Conservation (phyloP, 768 basidiomycete species). For the Tricholoma flavovirens region DNA sequence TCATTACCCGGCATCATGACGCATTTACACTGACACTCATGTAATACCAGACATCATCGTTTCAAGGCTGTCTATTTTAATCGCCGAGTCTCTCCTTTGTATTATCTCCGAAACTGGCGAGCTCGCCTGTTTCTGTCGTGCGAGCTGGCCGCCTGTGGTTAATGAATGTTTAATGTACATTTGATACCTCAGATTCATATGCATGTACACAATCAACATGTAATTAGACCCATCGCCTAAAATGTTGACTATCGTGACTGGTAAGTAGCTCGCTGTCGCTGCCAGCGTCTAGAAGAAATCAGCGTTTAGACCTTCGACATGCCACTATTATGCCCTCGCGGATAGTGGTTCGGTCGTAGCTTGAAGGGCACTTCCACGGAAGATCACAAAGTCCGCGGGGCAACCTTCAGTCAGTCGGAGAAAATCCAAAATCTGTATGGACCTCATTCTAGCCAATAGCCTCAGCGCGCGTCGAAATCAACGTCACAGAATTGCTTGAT, state of each 20-base stretch:
- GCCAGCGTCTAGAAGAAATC: conserved; percentile 25
- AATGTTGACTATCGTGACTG: background rate
- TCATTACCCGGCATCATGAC: background rate
- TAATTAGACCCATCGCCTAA: background rate
- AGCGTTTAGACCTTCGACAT: conserved; percentile 26
- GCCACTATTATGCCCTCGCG: conserved; percentile 40
- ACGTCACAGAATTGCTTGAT: conserved; percentile 46
- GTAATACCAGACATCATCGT: background rate
- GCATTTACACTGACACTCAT: background rate
- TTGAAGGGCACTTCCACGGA: conserved; percentile 43
- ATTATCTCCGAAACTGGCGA: background rate
- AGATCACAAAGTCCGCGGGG: conserved; percentile 52
- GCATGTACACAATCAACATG: no score
- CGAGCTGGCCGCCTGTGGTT: background rate
- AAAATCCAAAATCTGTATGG: conserved; percentile 30
- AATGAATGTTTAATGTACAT: background rate
- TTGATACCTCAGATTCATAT: background rate
- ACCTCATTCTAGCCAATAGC: conserved; percentile 35
- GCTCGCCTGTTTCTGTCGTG: background rate
- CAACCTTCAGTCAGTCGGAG: conserved; percentile 34
- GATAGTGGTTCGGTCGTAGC: conserved; percentile 47
- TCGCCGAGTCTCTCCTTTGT: background rate
- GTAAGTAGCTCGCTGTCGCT: background rate
- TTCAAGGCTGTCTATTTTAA: background rate
- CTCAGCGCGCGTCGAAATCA: conserved; percentile 36